Evolutionary conservation across 768 basidiomycete genomes (phyloP), one percentile per base, ranked within the genome.

Genomic region (Xerocomus brunneocitrinus): DNA sequence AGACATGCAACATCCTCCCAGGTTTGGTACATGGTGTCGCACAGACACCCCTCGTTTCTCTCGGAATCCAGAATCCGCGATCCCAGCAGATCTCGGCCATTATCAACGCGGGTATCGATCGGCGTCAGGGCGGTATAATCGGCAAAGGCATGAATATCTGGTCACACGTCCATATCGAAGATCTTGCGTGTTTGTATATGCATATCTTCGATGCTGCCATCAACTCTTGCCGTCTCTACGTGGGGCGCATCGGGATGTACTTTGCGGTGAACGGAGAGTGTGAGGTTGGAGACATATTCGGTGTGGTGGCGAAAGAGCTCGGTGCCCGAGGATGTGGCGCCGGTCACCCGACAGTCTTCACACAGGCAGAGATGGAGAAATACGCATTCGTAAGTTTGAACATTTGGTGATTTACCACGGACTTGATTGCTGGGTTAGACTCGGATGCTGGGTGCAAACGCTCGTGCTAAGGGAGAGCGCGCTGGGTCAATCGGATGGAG

Each of bases 21-120:
- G 67, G 69, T 16, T 82, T 83, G 0, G 81, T 90, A 31, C 89
- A 79, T 57, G 84, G 81, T 41, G 68, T 80, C 32, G 78, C 81
- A 2, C 63, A 61, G 8, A 76, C 76, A 7, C 63, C 61, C 5
- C 72, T 87, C 25, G 76, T 78, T 34, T 74, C 81, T 25, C 64
- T 70, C 5, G 82, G 78, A 9, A 70, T 87, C 34, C 73, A 78
- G 32, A 82, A 86, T 57, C 62, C 70, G 1, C 70, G 76, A 49
- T 85, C 83, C 0, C 64, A 71, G 7, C 81, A 81, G 55, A 76
- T 87, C 28, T 83, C 81, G 2, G 24, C 34, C 0, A 61, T 82
- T 4, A 75, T 85, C 51, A 64, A 67, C 12, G 76, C 75, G 0
- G 62, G 75, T 24, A 59, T 84, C 39, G 68, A 61, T 55, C 73